A percentile compares a stretch with the other conserved stretches of the same genome.
phyloP scores from a whole-genome alignment of 2,329 filamentous ascomycete genomes.

The Stemphylium beticola region DNA sequence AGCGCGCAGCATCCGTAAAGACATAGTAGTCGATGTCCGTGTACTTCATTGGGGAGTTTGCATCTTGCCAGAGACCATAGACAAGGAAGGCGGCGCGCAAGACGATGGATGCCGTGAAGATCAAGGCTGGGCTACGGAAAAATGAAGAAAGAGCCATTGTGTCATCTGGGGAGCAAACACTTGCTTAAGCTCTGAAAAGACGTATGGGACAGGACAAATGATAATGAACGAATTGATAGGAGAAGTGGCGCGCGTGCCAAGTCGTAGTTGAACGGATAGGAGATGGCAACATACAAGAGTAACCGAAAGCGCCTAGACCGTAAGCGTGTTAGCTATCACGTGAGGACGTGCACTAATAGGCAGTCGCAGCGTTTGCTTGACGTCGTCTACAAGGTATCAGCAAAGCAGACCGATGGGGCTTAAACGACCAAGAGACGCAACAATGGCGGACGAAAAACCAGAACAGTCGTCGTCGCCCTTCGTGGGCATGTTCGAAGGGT shows the following conservation, averaged over 20 bases:
- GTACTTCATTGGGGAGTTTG: constrained; percentile 90
- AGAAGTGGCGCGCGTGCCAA: not conserved
- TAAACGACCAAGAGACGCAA: constrained; percentile 46
- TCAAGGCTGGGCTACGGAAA: constrained; percentile 42
- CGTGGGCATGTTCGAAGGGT: constrained; percentile 79
- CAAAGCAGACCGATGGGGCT: constrained; percentile 24
- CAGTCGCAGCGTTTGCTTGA: constrained; percentile 30
- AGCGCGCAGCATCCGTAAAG: constrained; percentile 93
- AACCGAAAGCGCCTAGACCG: constrained; percentile 29
- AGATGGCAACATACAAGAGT: constrained; percentile 12
- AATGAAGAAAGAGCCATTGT: constrained; percentile 40
- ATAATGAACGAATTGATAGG: not conserved
- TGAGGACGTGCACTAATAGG: constrained; percentile 27
- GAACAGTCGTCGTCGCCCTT: constrained; percentile 52
- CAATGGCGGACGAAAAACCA: constrained; percentile 42
- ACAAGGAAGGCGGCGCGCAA: constrained; percentile 77
- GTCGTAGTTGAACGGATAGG: not conserved
- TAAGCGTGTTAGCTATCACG: constrained; percentile 26
- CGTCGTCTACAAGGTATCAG: constrained; percentile 17
- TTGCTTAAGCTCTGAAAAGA: not conserved
- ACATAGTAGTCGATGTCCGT: constrained; percentile 99
- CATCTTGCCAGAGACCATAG: constrained; percentile 93
- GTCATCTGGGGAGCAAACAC: not conserved
- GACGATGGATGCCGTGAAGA: constrained; percentile 57
- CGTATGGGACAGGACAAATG: not conserved